phyloP scores from a whole-genome alignment of 164 flowering plant species.

The Malania oleifera region DNA sequence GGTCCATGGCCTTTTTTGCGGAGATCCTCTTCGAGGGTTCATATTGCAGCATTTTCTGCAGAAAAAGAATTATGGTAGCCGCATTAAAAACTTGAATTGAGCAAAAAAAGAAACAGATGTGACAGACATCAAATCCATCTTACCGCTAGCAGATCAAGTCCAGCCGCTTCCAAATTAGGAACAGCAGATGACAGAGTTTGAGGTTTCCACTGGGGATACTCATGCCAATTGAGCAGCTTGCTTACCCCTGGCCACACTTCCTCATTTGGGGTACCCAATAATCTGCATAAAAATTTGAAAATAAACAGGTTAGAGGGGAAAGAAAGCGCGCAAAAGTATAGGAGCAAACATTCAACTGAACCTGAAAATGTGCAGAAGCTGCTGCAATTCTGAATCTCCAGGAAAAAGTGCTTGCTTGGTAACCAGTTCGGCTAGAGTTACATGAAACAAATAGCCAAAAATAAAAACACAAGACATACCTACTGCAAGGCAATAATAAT shows the following conservation, averaged over 20 bases:
- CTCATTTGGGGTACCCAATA: conserved; percentile 88
- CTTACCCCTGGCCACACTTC: conserved; percentile 84
- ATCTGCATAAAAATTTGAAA: conserved; percentile 28
- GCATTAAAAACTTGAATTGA: too few species aligned
- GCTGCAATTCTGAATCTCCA: conserved; percentile 92
- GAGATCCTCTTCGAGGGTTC: conserved; percentile 72
- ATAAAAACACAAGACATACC: too few species aligned
- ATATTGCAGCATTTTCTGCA: conserved; percentile 79
- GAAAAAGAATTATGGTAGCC: background rate
- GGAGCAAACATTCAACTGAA: conserved; percentile 7
- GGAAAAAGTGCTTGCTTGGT: conserved; percentile 78
- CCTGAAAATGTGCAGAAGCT: conserved; percentile 92
- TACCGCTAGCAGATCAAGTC: conserved; percentile 64
- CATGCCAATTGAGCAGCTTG: conserved; percentile 80
- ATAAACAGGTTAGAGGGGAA: background rate
- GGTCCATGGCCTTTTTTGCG: conserved; percentile 91
- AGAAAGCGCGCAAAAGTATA: background rate
- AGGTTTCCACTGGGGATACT: conserved; percentile 84
- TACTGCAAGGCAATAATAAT: too few species aligned
- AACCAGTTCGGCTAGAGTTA: conserved; percentile 67
- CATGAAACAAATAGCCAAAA: background rate
- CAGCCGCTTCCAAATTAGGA: conserved; percentile 56
- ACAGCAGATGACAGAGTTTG: conserved; percentile 54
- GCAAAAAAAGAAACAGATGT: too few species aligned
- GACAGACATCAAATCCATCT: conserved; percentile 18